Base-by-base conservation (phyloP, 1,284 basidiomycete genomes). In the Erythrobasidium hasegawianum region DNA sequence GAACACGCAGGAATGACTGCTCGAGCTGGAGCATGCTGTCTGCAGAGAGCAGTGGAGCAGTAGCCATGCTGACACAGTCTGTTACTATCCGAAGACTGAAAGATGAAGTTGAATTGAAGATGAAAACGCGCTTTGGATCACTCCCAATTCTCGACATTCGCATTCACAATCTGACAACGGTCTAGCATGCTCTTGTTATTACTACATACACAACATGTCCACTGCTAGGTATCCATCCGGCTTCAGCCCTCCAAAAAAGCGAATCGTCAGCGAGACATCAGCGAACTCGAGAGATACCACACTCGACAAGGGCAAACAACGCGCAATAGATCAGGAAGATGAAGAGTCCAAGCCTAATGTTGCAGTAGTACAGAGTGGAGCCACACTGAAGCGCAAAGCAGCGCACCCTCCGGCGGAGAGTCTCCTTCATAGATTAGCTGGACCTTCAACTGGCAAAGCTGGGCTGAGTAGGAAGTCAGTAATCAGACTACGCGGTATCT, bases 1-100 rank as follows among this genome's bases (percentile, higher is more conserved):
- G 89, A 27, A 90, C 88, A 71, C 85, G 81, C n/a, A 84, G 84
- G 74, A 92, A 89, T 0, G 90, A 89, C 73, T 92, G 88, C 77
- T 94, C 90, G 68, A 94, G 87, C 59, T 93, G 82, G 71, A 93
- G 80, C n/a, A 87, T 81, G 49, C 50, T 27, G 27, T 59, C 67
- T 22, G 55, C 45, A 18, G 43, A 56, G 20, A 68, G 26, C 22
- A 24, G 5, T 11, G 20, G 24, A 33, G 33, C 11, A 33, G 33
- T 5, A 18, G 61, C 52, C 61, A 64, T 64, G 13, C 9, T 33
- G 33, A 33, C 33, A 11, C 33, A n/a, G n/a, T n/a, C n/a, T n/a
- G n/a, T n/a, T n/a, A n/a, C n/a, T n/a, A n/a, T n/a, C n/a, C n/a
- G n/a, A n/a, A n/a, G n/a, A n/a, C n/a, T n/a, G n/a, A n/a, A n/a